phyloP scores from a whole-genome alignment of 495 filamentous ascomycete genomes.

The Talaromyces proteolyticus region DNA sequence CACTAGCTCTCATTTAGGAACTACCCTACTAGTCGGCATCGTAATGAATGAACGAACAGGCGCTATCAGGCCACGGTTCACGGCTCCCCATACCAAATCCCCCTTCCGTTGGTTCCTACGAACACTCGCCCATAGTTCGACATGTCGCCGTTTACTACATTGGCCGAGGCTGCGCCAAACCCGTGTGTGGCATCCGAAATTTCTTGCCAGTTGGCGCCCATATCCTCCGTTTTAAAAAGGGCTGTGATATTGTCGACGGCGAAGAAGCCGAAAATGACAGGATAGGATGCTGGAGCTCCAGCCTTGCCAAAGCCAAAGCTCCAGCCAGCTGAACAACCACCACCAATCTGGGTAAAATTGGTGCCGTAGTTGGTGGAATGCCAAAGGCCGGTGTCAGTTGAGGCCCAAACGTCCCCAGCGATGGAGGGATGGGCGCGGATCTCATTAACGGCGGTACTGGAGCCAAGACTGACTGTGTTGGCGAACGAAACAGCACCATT shows the following conservation, averaged over 20 bases:
- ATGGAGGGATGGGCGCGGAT: conserved; percentile 42
- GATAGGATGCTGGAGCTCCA: conserved; percentile 25
- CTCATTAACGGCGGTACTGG: conserved; percentile 29
- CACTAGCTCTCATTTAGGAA: too few species aligned
- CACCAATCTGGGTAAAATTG: conserved; percentile 30
- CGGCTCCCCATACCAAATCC: conserved; percentile 41
- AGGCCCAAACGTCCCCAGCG: conserved; percentile 47
- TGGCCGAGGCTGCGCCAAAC: conserved; percentile 41
- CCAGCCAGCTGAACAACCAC: conserved; percentile 29
- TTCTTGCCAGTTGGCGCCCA: conserved; percentile 42
- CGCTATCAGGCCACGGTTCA: too few species aligned
- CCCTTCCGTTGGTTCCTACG: conserved; percentile 53
- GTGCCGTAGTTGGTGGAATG: conserved; percentile 41
- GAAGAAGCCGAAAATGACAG: conserved; percentile 42
- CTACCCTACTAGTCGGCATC: too few species aligned
- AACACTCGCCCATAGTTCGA: conserved; percentile 45
- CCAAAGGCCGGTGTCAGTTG: conserved; percentile 48
- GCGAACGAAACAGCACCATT: conserved; percentile 40
- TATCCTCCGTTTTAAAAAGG: conserved; percentile 43
- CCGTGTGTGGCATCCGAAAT: conserved; percentile 46
- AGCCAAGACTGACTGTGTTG: conserved; percentile 21
- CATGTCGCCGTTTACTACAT: conserved; percentile 39
- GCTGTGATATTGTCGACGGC: conserved; percentile 31
- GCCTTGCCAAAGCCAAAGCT: conserved; percentile 36
- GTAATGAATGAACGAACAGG: too few species aligned